Percentiles rank a stretch among this genome's conserved stretches.
Evolutionary conservation across 495 filamentous ascomycete genomes (phyloP).

Genomic region (Penicillium goetzii): DNA sequence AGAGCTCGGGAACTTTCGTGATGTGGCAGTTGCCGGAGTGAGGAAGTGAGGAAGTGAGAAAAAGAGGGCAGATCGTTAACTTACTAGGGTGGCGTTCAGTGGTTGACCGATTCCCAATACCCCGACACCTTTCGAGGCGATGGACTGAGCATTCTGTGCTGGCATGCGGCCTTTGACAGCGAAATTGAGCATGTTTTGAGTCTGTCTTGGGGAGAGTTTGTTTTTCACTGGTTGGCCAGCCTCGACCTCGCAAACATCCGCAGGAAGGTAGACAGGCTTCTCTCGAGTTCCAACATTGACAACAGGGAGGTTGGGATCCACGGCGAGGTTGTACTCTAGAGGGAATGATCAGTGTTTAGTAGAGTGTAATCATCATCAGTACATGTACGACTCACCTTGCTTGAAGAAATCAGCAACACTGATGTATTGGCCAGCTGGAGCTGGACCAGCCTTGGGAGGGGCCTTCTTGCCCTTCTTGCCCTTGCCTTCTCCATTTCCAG

Average conservation of each 20-base stretch:
- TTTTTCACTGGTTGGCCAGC: conserved; percentile 65
- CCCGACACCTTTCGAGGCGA: conserved; percentile 57
- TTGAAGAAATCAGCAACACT: conserved; percentile 57
- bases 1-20: background rate
- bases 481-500: conserved; percentile 8
- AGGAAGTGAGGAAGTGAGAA: background rate
- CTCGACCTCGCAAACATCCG: conserved; percentile 65
- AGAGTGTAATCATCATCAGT: background rate
- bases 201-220: conserved; percentile 61
- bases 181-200: conserved; percentile 66
- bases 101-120: conserved; percentile 50
- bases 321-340: conserved; percentile 48
- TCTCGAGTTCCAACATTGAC: conserved; percentile 67
- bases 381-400: conserved; percentile 38
- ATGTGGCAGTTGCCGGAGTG: background rate
- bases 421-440: conserved; percentile 46
- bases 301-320: conserved; percentile 56
- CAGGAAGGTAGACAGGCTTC: conserved; percentile 66
- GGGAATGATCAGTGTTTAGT: background rate
- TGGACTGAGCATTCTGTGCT: conserved; percentile 64
- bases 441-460: conserved; percentile 34
- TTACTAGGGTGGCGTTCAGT: conserved; percentile 35
- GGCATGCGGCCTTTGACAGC: conserved; percentile 63
- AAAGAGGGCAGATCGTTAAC: background rate
- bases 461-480: conserved; percentile 44